Evolutionary conservation across 2,329 filamentous ascomycete genomes (phyloP), one percentile per base, ranked within the genome.

Genomic region (Arthrobotrys pseudoclavata): DNA sequence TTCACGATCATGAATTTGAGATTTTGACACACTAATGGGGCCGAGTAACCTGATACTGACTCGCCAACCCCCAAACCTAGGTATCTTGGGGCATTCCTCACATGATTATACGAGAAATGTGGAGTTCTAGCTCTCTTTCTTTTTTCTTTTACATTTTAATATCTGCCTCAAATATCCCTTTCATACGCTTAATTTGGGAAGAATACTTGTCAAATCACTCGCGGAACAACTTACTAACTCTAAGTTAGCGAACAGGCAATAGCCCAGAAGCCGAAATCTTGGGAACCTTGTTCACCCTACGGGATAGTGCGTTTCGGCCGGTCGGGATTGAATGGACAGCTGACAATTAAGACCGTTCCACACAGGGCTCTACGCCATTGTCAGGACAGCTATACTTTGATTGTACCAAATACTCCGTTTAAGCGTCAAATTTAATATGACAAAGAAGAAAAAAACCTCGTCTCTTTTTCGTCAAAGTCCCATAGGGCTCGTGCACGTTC

Each of bases 401-500:
- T 60, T 70, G 64, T 68, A 52, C 67, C 55, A 53, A 76, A 64
- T 52, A 34, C 72, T 67, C 66, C 53, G 55, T 69, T 66, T 64
- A 60, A 64, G 66, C 64, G 72, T 70, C 66, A 76, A 69, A 37
- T 64, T 61, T 61, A 55, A 60, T 57, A 63, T 50, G 64, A 69
- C 5, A 13, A 7, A 24, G 7, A 40, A 24, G 47, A 24, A 53
- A 68, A 52, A 52, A 69, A 42, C 50, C 47, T 61, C 66, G 29
- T 40, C 50, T 37, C 20, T n/a, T 57, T 34, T 70, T 60, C 31
- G 6, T 37, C 2, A 6, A 15, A 26, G 55, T 70, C 37, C 53
- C 47, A 71, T 70, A 77, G 66, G 74, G 74, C 74, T 70, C 67
- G 74, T 77, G 67, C 71, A 61, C 74, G 61, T 22, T 40, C 52